Conservation (phyloP, 495 filamentous ascomycete genomes). For the Podospora pseudopauciseta region DNA sequence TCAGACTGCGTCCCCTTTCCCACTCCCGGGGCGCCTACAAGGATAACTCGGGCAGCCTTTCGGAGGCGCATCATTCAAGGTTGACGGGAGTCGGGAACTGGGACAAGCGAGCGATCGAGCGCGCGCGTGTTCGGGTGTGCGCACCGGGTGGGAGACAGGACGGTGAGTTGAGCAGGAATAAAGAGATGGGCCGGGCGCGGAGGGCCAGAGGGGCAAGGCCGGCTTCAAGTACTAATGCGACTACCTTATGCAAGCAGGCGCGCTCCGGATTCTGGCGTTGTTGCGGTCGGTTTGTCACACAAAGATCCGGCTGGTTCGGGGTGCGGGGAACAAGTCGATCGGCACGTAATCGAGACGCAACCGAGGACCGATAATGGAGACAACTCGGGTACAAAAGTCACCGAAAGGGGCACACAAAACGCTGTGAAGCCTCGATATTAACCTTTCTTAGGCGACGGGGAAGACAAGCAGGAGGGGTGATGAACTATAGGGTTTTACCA, state of each 20-base stretch:
- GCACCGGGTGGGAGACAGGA: background rate
- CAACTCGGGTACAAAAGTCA: background rate
- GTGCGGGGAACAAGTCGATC: slow-evolving; percentile 25
- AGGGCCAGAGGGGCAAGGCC: slow-evolving; percentile 2
- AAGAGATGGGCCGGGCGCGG: background rate
- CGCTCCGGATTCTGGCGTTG: background rate
- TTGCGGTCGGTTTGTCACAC: background rate
- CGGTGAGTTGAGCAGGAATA: background rate
- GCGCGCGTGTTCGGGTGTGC: background rate
- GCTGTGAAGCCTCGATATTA: background rate
- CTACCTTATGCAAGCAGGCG: background rate
- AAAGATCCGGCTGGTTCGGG: slow-evolving; percentile 3
- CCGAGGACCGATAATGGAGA: slow-evolving; percentile 22
- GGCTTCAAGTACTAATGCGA: background rate
- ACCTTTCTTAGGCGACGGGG: background rate
- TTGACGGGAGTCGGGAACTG: background rate
- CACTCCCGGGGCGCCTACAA: slow-evolving; percentile 87
- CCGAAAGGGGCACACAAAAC: background rate
- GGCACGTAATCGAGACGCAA: slow-evolving; percentile 20
- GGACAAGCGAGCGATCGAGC: background rate
- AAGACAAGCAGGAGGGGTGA: background rate
- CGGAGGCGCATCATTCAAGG: slow-evolving; percentile 55
- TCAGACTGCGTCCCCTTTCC: slow-evolving; percentile 96
- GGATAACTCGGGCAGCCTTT: slow-evolving; percentile 85
- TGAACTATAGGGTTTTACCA: background rate